A percentile compares a stretch with the other conserved stretches of the same genome.
Conservation (phyloP, 768 basidiomycete genomes). For the Pleurotus cornucopiae region DNA sequence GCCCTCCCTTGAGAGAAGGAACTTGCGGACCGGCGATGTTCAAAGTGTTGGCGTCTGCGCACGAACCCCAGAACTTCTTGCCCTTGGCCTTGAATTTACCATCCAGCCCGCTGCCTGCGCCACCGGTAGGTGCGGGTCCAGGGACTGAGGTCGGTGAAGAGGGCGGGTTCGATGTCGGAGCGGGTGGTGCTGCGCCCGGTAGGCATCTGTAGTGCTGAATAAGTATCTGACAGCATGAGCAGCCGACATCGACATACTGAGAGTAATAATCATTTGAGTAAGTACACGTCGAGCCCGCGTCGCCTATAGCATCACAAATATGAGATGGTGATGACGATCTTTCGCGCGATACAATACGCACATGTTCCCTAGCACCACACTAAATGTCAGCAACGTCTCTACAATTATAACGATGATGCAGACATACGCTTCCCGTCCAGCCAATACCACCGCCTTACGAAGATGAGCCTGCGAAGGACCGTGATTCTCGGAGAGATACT, state of each 20-base stretch:
- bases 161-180: slow-evolving; percentile 5
- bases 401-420: neutral
- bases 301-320: slow-evolving; percentile 15
- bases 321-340: neutral
- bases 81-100: slow-evolving; percentile 26
- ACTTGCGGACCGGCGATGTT: slow-evolving; percentile 23
- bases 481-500: neutral
- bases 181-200: slow-evolving; percentile 6
- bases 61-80: slow-evolving; percentile 32
- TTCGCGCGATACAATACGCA: slow-evolving; percentile 1
- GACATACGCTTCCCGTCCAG: slow-evolving; percentile 22
- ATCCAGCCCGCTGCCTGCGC: slow-evolving; percentile 19
- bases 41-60: slow-evolving; percentile 24
- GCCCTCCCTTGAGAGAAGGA: slow-evolving; percentile 9
- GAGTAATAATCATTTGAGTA: slow-evolving; percentile 26
- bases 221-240: neutral
- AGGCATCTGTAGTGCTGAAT: slow-evolving; percentile 1
- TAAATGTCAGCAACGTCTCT: neutral
- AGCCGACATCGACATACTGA: slow-evolving; percentile 18
- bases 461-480: slow-evolving; percentile 1
- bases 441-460: slow-evolving; percentile 23
- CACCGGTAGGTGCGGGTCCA: slow-evolving; percentile 10
- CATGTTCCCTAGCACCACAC: slow-evolving; percentile 9
- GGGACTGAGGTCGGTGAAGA: slow-evolving; percentile 3
- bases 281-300: slow-evolving; percentile 22